Percentiles rank a stretch among this genome's conserved stretches.
Conservation (phyloP, 345 rosid genomes). For the Syzygium aqueum region DNA sequence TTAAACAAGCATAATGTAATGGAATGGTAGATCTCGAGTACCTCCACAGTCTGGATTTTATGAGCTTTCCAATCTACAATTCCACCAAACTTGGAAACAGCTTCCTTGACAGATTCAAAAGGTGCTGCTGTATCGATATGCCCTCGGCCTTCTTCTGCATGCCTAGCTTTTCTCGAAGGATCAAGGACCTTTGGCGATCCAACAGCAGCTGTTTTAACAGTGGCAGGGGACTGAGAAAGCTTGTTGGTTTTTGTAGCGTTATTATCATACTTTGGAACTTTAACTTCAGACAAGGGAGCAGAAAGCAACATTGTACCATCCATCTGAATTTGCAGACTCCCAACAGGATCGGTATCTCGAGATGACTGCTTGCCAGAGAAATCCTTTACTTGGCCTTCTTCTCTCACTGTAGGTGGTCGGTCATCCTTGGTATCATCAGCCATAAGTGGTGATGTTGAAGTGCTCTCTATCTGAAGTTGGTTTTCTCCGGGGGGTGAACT, state of each 20-base stretch:
- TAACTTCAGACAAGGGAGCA: neutral
- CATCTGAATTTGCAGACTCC: neutral
- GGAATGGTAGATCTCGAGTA: conserved; percentile 9
- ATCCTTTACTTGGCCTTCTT: neutral
- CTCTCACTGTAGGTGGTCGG: neutral
- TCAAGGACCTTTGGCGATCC: neutral
- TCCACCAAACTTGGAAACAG: conserved; percentile 93
- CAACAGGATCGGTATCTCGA: neutral
- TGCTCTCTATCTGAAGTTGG: neutral
- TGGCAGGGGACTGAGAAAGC: neutral
- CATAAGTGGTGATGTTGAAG: neutral
- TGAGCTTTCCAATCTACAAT: conserved; percentile 98
- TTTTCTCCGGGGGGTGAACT: neutral
- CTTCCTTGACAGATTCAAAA: conserved; percentile 90
- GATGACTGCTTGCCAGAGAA: neutral
- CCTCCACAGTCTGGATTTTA: conserved; percentile 73
- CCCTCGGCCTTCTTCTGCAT: conserved; percentile 31
- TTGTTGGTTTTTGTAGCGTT: neutral
- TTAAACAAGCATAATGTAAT: neutral
- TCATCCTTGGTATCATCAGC: neutral
- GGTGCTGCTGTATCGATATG: conserved; percentile 80
- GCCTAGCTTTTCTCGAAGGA: neutral
- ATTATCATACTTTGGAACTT: neutral
- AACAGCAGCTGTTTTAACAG: neutral
- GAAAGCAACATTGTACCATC: neutral